A percentile compares a stretch with the other conserved stretches of the same genome.
Evolutionary conservation across 768 basidiomycete species (phyloP).

Genomic region (Amanita jacksonii): DNA sequence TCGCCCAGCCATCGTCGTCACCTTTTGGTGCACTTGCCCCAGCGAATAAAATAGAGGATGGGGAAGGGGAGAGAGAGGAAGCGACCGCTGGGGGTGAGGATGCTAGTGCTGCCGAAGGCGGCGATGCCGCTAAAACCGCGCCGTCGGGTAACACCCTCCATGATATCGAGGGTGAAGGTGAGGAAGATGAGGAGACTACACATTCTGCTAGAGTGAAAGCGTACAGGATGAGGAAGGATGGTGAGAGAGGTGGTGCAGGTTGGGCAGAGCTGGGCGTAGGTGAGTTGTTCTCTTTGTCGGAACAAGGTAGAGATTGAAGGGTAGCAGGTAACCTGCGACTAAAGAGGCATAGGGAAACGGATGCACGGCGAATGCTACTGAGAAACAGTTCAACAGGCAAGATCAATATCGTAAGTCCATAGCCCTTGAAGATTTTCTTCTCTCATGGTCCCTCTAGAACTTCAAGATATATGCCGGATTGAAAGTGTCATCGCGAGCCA

Average conservation of each 20-base stretch:
- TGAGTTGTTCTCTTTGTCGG: constrained; percentile 22
- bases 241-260: constrained; percentile 29
- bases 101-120: constrained; percentile 18
- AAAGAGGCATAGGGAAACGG: constrained; percentile 64
- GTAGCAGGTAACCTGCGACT: constrained; percentile 52
- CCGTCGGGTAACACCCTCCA: constrained; percentile 25
- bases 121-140: constrained; percentile 33
- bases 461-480: constrained; percentile 58
- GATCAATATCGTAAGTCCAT: constrained; percentile 53
- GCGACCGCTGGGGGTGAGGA: constrained; percentile 17
- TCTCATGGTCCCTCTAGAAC: constrained; percentile 38
- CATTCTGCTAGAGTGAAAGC: constrained; percentile 53
- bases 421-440: background rate
- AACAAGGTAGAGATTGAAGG: background rate
- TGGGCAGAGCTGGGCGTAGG: constrained; percentile 68
- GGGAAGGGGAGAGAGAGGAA: constrained; percentile 15
- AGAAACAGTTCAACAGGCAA: constrained; percentile 70
- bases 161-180: constrained; percentile 70
- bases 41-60: constrained; percentile 10
- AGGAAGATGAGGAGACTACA: constrained; percentile 68
- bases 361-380: constrained; percentile 50
- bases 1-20: constrained; percentile 7
- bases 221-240: constrained; percentile 44
- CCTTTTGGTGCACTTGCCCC: background rate
- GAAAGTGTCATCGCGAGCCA: constrained; percentile 39